Percentiles rank a stretch among this genome's conserved stretches.
Evolutionary conservation across 2,329 filamentous ascomycete genomes (phyloP).

Genomic region (Trichophyton equinum): DNA sequence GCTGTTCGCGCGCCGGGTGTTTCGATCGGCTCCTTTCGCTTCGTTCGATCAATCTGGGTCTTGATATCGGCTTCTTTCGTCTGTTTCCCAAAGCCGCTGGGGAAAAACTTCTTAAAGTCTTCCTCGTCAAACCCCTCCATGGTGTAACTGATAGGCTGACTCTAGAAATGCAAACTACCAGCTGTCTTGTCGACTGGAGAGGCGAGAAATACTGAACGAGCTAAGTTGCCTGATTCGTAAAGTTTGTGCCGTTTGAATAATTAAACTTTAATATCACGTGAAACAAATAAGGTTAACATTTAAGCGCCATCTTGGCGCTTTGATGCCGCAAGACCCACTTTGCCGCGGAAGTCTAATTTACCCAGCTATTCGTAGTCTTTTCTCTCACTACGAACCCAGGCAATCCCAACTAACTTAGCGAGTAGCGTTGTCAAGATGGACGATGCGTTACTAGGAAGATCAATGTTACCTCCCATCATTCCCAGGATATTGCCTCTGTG

Average conservation of each 20-base stretch:
- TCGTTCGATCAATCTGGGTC: constrained; percentile 68
- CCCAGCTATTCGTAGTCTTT: no score
- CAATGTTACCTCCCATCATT: not conserved
- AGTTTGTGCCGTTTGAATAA: no score
- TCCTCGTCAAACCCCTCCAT: constrained; percentile 37
- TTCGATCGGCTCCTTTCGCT: constrained; percentile 36
- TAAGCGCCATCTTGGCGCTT: no score
- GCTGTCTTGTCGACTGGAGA: not conserved
- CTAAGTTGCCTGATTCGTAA: constrained; percentile 19
- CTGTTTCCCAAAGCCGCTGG: constrained; percentile 74
- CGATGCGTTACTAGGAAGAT: not conserved
- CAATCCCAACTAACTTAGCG: no score
- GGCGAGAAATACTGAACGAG: not conserved
- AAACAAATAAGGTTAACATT: no score
- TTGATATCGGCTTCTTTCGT: constrained; percentile 59
- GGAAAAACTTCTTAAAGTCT: constrained; percentile 50
- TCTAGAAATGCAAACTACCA: not conserved
- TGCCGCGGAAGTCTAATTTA: not conserved
- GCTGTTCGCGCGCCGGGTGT: constrained; percentile 8
- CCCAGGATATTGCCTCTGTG: not conserved
- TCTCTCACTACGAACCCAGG: no score
- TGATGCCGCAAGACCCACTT: not conserved
- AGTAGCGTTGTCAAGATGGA: not conserved
- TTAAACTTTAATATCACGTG: no score
- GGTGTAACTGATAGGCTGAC: not conserved